These are phyloP conservation scores for Elsinoe necatrix DNA, from an alignment of 2,329 filamentous ascomycete species.

Conservation along the genomic window DNA sequence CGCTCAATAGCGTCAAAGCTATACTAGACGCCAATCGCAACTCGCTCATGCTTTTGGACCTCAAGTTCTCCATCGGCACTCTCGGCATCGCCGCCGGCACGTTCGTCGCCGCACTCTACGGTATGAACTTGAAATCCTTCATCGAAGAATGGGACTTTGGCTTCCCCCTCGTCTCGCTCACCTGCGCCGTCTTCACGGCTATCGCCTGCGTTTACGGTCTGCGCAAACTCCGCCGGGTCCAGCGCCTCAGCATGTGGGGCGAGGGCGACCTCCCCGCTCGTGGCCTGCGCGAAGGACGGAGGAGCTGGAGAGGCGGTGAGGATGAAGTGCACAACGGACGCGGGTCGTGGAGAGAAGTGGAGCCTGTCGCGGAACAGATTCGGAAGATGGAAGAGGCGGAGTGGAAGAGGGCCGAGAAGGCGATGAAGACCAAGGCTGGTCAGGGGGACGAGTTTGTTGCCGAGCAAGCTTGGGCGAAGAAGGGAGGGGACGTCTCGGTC, in stretches of 20 bases:
- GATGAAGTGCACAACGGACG: conserved; percentile 21
- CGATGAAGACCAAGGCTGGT: conserved; percentile 17
- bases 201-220: conserved; percentile 79
- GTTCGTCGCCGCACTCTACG: conserved; percentile 96
- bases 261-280: conserved; percentile 35
- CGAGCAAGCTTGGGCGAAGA: conserved; percentile 5
- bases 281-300: conserved; percentile 21
- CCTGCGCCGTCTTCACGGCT: conserved; percentile 63
- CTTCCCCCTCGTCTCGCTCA: conserved; percentile 65
- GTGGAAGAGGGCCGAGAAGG: conserved; percentile 25
- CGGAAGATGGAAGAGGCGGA: conserved; percentile 17
- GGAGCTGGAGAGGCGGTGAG: conserved; percentile 2
- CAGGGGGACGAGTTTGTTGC: conserved; percentile 12
- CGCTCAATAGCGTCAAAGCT: conserved; percentile 66
- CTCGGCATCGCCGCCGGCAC: conserved; percentile 91
- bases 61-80: conserved; percentile 93
- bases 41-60: conserved; percentile 90
- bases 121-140: conserved; percentile 98
- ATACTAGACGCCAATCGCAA: conserved; percentile 98
- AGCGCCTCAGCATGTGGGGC: conserved; percentile 80
- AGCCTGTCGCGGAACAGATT: conserved; percentile 16
- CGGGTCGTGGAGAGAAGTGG: conserved; percentile 26
- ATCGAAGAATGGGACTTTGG: conserved; percentile 89
- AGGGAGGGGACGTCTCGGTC: neutral
- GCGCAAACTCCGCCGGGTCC: conserved; percentile 71